Evolutionary conservation across 2,329 filamentous ascomycete species (phyloP), one percentile per base, ranked within the genome.

Genomic region (Aureobasidium sp.): DNA sequence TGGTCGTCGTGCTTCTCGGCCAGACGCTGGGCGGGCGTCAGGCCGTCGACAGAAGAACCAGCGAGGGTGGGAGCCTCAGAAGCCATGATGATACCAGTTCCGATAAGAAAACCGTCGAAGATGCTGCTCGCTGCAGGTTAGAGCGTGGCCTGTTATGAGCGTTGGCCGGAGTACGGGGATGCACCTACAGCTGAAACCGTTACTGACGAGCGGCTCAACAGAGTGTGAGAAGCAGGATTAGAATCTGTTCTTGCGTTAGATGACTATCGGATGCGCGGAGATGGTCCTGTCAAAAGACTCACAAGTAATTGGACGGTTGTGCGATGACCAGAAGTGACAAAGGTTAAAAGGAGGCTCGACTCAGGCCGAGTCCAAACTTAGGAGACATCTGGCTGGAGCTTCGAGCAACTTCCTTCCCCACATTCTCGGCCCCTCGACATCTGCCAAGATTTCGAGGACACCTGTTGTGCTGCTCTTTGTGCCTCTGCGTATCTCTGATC

Each of bases 1-100:
- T 85, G 81, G 68, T 82, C 77, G 62, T 79, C 75, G 70, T 84
- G 81, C 72, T 81, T 76, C 67, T 80, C 75, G 69, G 79, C 77
- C 66, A 84, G 74, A 67, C 79, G 73, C 66, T 82, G 80, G 37
- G 81, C 81, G 37, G 79, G 77, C 47, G 78, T 80, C 70, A 79
- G 66, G 62, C 63, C 68, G 30, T 69, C 68, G 63, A 67, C 55
- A 62, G 64, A 62, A 53, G 61, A 60, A 58, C 62, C 66, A 63
- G 62, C 65, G 58, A 64, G 62, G 27, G 65, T 64, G 57, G 57
- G 45, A 42, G 57, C 57, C 57, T 59, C 57, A 41, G 57, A 49
- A 41, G 57, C 57, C 57, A 59, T 59, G 57, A 50, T 59, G 27
- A 36, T 49, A 59, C 57, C 44, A 59, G 45, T 59, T 59, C 57